A percentile compares a stretch with the other conserved stretches of the same genome.
phyloP scores from a whole-genome alignment of 2,329 filamentous ascomycete species.

The Graphiopsis chlorocephala region DNA sequence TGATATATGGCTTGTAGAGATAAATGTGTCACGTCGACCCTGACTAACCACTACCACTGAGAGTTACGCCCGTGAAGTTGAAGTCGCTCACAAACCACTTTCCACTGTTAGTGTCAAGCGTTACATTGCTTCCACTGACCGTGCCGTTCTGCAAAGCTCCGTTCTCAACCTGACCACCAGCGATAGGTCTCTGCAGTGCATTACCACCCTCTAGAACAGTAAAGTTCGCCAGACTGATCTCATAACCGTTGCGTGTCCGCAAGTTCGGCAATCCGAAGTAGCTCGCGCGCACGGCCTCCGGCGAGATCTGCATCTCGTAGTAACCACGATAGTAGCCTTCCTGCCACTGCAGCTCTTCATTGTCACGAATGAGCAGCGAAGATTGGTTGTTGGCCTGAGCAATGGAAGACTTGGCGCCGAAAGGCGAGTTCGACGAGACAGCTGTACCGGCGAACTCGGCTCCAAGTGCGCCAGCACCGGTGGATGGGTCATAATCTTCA shows the following conservation, averaged over 20 bases:
- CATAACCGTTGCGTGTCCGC: slow-evolving; percentile 57
- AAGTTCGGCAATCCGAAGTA: slow-evolving; percentile 64
- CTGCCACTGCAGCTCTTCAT: slow-evolving; percentile 66
- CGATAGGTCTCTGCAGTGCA: slow-evolving; percentile 49
- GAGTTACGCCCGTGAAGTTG: slow-evolving; percentile 10
- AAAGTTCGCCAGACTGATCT: slow-evolving; percentile 66
- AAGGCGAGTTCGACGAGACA: slow-evolving; percentile 55
- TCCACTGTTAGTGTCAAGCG: slow-evolving; percentile 25
- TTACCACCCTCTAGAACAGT: slow-evolving; percentile 61
- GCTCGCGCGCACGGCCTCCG: slow-evolving; percentile 55
- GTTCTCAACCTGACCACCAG: slow-evolving; percentile 49
- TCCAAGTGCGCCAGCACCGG: slow-evolving; percentile 41
- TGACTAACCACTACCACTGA: not conserved
- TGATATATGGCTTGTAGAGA: not conserved
- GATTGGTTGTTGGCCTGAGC: slow-evolving; percentile 48
- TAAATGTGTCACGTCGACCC: not conserved
- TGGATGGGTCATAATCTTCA: slow-evolving; percentile 38
- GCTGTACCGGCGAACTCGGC: slow-evolving; percentile 60
- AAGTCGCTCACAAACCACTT: slow-evolving; percentile 21
- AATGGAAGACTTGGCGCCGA: slow-evolving; percentile 55
- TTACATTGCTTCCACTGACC: slow-evolving; percentile 24
- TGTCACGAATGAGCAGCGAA: slow-evolving; percentile 44
- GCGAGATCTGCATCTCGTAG: slow-evolving; percentile 59
- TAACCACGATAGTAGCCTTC: slow-evolving; percentile 70
- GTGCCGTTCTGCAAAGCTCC: slow-evolving; percentile 51